Percentiles rank a stretch among this genome's conserved stretches.
These are phyloP conservation scores for Chaetomium tenue DNA, from an alignment of 495 filamentous ascomycete genomes.

Conservation along the genomic window DNA sequence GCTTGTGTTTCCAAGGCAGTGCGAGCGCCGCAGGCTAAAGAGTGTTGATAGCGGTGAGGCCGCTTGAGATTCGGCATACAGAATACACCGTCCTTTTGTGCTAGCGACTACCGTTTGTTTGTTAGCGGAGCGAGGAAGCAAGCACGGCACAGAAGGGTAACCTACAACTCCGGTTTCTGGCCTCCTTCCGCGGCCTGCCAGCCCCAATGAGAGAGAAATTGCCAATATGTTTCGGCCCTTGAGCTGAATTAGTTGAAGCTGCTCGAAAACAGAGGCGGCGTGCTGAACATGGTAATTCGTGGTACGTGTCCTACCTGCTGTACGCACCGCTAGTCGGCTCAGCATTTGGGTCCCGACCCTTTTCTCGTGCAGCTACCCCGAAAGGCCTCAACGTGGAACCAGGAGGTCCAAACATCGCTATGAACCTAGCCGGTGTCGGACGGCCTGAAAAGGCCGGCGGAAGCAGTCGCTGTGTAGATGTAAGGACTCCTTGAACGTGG, in stretches of 20 bases:
- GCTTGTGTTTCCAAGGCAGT: conserved; percentile 2
- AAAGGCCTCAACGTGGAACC: background rate
- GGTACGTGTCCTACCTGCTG: conserved; percentile 7
- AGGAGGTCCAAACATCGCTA: background rate
- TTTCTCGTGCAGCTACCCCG: background rate
- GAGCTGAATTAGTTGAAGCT: background rate
- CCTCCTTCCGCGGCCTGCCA: background rate
- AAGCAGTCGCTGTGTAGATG: background rate
- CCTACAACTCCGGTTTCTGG: background rate
- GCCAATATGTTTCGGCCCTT: background rate
- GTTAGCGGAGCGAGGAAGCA: background rate
- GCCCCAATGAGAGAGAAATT: background rate
- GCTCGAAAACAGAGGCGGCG: background rate
- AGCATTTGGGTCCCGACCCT: background rate
- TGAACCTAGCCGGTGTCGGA: background rate
- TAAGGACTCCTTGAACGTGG: background rate
- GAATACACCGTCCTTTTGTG: background rate
- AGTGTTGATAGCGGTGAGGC: background rate
- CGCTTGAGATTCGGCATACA: no score
- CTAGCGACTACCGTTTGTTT: background rate
- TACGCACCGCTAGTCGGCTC: background rate
- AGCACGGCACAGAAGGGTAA: background rate
- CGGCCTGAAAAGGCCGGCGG: background rate
- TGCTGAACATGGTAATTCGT: conserved; percentile 4
- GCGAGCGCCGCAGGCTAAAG: background rate